Base-by-base conservation (phyloP, 805 yeast genomes). In the Zygotorulaspora danielsina region DNA sequence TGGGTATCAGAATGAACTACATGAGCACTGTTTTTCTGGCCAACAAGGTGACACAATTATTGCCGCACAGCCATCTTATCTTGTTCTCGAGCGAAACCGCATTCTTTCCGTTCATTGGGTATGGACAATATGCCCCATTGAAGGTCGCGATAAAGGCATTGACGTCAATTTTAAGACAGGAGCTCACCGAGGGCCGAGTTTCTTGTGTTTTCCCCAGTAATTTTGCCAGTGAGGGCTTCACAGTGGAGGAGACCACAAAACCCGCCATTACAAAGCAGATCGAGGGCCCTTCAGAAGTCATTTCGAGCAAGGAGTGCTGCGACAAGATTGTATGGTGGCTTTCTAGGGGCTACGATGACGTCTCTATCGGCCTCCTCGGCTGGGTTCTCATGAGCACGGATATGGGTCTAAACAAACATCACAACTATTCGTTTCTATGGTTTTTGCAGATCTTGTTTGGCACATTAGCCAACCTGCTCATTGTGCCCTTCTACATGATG, bases 81-180 rank as follows among this genome's bases (percentile, higher is more conserved):
- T 74, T 70, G 44, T 81, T 73, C 52, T 84, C 96, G 0, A 85
- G 96, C 2, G 84, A 79, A 3, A 77, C 82, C 7, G 88, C 94
- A 2, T 78, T 82, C 49, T 90, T 77, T 66, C 87, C 96, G 4
- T 82, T 90, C 55, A 84, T 87, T 31, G 99, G 99, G 0, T 93
- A 93, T 59, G 73, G 79, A 0, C 90, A 86, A 52, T 93, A 93
- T 57, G 89, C 93, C 0, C 98, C 99, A 1, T 62, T 79, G 49
- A 93, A 93, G 59, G 81, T 86, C 0, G 95, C 96, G 0, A 59
- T 90, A 11, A 73, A 84, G 53, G 68, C 95, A 0, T 65, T 93
- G 10, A 80, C 88, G 0, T 84, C 83, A 34, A 69, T 83, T 5
- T 63, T 93, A 38, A 77, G 96, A 46, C 96, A 89, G 50, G 99